phyloP scores from a whole-genome alignment of 139 green algal genomes.

The Chlorella sp. region DNA sequence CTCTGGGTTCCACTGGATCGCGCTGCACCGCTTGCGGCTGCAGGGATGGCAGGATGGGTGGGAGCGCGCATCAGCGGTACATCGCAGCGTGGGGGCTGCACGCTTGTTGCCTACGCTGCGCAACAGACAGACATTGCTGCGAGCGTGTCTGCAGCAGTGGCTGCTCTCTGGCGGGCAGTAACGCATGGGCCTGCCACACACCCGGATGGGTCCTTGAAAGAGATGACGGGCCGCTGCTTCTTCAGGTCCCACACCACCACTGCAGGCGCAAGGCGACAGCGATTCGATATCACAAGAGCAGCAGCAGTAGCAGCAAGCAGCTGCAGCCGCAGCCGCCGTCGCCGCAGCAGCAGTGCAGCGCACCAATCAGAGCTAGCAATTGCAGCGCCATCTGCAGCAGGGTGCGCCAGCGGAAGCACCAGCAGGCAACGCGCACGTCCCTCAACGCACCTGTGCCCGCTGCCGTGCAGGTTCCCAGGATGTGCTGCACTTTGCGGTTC shows the following conservation, averaged over 20 bases:
- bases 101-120: too few relatives aligned
- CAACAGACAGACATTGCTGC: too few relatives aligned
- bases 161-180: too few relatives aligned
- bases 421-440: neutral
- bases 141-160: too few relatives aligned
- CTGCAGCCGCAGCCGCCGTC: neutral
- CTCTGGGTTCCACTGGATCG: conserved; percentile 94
- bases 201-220: conserved; percentile 76
- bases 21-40: conserved; percentile 65
- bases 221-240: conserved; percentile 91
- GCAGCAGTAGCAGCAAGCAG: neutral
- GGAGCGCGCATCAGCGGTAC: too few relatives aligned
- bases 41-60: neutral
- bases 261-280: too few relatives aligned
- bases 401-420: too few relatives aligned
- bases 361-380: too few relatives aligned
- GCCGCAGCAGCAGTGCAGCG: neutral
- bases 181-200: too few relatives aligned
- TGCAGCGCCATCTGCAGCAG: neutral
- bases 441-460: conserved; percentile 40
- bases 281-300: neutral
- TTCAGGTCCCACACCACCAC: conserved; percentile 96
- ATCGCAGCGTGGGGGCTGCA: too few relatives aligned
- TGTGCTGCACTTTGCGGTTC: conserved; percentile 98
- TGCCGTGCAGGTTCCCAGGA: conserved; percentile 86